These are phyloP conservation scores for Uncinocarpus reesii DNA, from an alignment of 2,329 filamentous ascomycete genomes.

Conservation along the genomic window DNA sequence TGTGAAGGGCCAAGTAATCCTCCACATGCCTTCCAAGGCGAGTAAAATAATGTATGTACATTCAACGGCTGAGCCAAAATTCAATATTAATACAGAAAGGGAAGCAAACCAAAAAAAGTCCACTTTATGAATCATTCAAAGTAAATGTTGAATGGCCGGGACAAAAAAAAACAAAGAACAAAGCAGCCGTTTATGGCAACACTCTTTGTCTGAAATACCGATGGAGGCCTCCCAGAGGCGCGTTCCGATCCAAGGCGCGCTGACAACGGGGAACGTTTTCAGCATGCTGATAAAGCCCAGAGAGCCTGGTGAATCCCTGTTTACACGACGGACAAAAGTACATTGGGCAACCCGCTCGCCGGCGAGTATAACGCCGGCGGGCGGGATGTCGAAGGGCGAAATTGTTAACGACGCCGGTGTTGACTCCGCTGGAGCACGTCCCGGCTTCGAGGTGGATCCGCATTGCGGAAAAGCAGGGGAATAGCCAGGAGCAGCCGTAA, in stretches of 20 bases:
- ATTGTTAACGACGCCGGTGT: conserved; percentile 2
- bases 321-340: conserved; percentile 18
- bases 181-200: neutral
- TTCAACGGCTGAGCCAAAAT: too few relatives aligned
- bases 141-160: too few relatives aligned
- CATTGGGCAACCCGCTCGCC: neutral
- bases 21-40: too few relatives aligned
- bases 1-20: too few relatives aligned
- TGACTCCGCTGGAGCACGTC: conserved; percentile 15
- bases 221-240: neutral
- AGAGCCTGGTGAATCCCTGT: conserved; percentile 14
- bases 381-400: neutral
- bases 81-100: too few relatives aligned
- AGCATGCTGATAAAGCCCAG: conserved; percentile 20
- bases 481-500: conserved; percentile 18
- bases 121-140: too few relatives aligned
- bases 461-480: conserved; percentile 20
- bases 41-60: too few relatives aligned
- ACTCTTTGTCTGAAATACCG: conserved; percentile 1
- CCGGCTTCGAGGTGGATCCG: conserved; percentile 22
- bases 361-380: neutral
- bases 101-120: too few relatives aligned
- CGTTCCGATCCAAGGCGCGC: neutral
- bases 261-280: conserved; percentile 13
- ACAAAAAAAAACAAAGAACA: neutral